A percentile compares a stretch with the other conserved stretches of the same genome.
phyloP scores from a whole-genome alignment of 208 protist species.

The Angomonas deanei region DNA sequence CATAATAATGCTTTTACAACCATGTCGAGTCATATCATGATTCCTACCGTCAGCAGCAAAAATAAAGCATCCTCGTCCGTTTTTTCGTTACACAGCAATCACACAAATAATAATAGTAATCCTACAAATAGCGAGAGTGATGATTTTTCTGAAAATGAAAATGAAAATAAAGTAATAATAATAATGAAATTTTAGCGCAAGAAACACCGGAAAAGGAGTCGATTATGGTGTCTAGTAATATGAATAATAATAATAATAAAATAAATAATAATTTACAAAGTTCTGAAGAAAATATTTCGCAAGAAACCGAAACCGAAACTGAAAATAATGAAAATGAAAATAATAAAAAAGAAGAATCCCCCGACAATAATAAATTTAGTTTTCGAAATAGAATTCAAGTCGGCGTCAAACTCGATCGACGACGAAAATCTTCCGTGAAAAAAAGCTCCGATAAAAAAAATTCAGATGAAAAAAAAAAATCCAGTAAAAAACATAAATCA shows the following conservation, averaged over 20 bases:
- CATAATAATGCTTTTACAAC: neutral
- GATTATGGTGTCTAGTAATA: no score
- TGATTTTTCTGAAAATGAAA: neutral
- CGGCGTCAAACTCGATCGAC: neutral
- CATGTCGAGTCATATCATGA: neutral
- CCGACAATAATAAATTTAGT: neutral
- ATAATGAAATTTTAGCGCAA: neutral
- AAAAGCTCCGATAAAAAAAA: neutral
- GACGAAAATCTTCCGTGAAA: neutral
- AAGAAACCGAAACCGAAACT: neutral
- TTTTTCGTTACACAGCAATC: neutral
- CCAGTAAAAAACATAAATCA: neutral
- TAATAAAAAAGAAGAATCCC: no score
- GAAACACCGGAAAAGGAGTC: neutral
- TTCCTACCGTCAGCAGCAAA: no score
- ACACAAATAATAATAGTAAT: constrained; percentile 4
- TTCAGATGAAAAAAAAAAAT: neutral
- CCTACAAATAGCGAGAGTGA: neutral
- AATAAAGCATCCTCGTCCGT: no score
- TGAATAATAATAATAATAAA: neutral
- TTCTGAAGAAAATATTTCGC: no score
- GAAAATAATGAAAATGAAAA: neutral
- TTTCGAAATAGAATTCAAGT: neutral
- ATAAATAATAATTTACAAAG: neutral
- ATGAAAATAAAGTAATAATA: neutral